A percentile compares a stretch with the other conserved stretches of the same genome.
Evolutionary conservation across 2,329 filamentous ascomycete species (phyloP).

Genomic region (Cercospora beticola): DNA sequence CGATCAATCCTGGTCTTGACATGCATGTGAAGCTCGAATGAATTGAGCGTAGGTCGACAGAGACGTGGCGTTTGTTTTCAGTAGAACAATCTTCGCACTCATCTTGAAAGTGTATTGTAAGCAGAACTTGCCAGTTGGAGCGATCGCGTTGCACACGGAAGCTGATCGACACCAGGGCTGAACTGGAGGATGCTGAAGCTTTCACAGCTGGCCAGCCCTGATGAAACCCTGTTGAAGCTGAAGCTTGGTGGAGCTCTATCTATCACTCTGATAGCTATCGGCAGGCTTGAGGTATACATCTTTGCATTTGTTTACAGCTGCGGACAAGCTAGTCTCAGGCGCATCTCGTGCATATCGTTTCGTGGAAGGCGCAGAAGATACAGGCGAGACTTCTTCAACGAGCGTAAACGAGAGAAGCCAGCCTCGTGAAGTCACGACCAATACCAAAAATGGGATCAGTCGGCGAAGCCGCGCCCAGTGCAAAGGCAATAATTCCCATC

Average conservation of each 20-base stretch:
- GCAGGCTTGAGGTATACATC: neutral
- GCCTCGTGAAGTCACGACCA: neutral
- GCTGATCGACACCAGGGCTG: neutral
- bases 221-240: neutral
- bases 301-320: neutral
- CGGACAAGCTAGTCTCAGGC: neutral
- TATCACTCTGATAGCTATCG: neutral
- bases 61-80: neutral
- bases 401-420: neutral
- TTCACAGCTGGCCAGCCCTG: neutral
- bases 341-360: neutral
- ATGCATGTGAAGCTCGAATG: neutral
- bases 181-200: neutral
- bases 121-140: neutral
- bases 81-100: neutral
- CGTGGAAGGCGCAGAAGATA: neutral
- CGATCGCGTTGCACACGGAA: neutral
- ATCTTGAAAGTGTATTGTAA: neutral
- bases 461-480: neutral
- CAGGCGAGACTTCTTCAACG: neutral
- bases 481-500: constrained; percentile 19
- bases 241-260: neutral
- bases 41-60: neutral
- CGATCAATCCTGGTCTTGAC: neutral
- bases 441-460: neutral